These are phyloP conservation scores for Cochlearia excelsa DNA, from an alignment of 345 rosid species.

Conservation along the genomic window DNA sequence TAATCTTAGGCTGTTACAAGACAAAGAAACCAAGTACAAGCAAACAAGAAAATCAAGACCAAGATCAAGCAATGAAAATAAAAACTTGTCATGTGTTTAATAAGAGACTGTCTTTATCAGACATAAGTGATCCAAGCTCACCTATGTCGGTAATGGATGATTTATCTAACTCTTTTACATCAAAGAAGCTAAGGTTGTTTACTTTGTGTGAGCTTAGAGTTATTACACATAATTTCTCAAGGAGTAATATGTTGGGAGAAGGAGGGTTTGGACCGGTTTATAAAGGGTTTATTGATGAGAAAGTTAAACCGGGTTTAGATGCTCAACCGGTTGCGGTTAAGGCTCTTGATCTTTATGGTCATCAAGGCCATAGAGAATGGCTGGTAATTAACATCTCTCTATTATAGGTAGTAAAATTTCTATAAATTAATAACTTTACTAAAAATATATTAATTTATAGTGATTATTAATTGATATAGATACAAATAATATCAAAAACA, in stretches of 20 bases:
- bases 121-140: conserved; percentile 55
- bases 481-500: too few relatives aligned
- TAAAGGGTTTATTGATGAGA: conserved; percentile 65
- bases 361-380: conserved; percentile 87
- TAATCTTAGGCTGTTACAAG: conserved; percentile 47
- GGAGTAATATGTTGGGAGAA: conserved; percentile 62
- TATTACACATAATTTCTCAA: conserved; percentile 48
- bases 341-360: conserved; percentile 60
- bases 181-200: conserved; percentile 55
- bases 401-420: too few relatives aligned
- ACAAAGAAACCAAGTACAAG: conserved; percentile 15
- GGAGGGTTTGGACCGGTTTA: conserved; percentile 83
- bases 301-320: conserved; percentile 49
- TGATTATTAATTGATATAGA: too few relatives aligned
- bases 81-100: conserved; percentile 34
- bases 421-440: too few relatives aligned
- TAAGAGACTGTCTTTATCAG: conserved; percentile 50
- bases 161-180: conserved; percentile 53
- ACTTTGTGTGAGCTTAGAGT: conserved; percentile 50
- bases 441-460: too few relatives aligned
- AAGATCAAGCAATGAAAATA: conserved; percentile 26
- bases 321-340: conserved; percentile 80
- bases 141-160: conserved; percentile 50
- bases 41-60: conserved; percentile 24
- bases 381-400: conserved; percentile 41